A percentile compares a stretch with the other conserved stretches of the same genome.
Evolutionary conservation across 768 basidiomycete species (phyloP).

Genomic region (Strobilomyces echinocephalus): DNA sequence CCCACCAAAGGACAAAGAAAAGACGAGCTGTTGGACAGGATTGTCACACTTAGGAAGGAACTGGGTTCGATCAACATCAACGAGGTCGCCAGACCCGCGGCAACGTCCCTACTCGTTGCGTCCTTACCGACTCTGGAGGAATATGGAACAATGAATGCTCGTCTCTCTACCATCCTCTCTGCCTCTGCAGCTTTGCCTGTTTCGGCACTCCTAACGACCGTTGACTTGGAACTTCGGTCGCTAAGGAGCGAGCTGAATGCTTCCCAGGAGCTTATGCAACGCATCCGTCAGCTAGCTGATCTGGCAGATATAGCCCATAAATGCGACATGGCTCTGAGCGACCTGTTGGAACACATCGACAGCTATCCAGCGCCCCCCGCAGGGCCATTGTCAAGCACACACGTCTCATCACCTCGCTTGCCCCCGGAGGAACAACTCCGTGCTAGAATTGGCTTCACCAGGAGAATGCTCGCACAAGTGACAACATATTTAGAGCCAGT

Average conservation of each 20-base stretch:
- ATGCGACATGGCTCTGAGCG: conserved; percentile 77
- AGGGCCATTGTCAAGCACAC: conserved; percentile 48
- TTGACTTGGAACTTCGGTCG: conserved; percentile 59
- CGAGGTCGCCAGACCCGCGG: conserved; percentile 42
- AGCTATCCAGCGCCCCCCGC: conserved; percentile 66
- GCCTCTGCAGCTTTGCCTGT: conserved; percentile 47
- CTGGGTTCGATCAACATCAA: conserved; percentile 60
- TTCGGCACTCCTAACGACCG: conserved; percentile 34
- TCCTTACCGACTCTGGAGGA: conserved; percentile 50
- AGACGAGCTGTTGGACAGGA: conserved; percentile 43
- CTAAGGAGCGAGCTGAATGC: conserved; percentile 55
- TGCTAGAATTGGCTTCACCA: conserved; percentile 62
- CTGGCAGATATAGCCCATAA: conserved; percentile 44
- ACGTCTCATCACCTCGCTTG: conserved; percentile 36
- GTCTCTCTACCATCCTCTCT: conserved; percentile 41
- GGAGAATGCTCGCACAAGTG: conserved; percentile 45
- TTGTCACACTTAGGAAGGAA: conserved; percentile 53
- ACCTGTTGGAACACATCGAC: conserved; percentile 81
- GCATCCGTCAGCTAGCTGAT: conserved; percentile 51
- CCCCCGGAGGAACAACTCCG: conserved; percentile 65
- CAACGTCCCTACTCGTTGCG: conserved; percentile 30
- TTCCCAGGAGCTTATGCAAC: conserved; percentile 45
- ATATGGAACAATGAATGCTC: conserved; percentile 41
- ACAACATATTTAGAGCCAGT: conserved; percentile 38
- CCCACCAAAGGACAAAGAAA: conserved; percentile 37